Evolutionary conservation across 495 filamentous ascomycete genomes (phyloP).

Genomic region (Podospora pseudocomata): DNA sequence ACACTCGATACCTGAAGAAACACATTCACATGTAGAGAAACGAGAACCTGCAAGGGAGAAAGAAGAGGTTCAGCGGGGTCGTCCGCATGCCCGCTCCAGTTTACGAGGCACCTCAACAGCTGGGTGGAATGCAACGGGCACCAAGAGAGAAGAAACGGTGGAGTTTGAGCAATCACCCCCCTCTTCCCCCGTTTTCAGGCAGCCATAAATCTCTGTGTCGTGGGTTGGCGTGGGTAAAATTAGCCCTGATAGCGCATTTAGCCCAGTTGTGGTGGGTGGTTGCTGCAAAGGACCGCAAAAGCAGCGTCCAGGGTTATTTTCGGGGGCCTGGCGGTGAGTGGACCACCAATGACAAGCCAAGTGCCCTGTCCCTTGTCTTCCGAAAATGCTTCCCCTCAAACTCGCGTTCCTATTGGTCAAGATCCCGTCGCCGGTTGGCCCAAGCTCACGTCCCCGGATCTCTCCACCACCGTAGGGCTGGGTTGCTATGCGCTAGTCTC

Average conservation of each 20-base stretch:
- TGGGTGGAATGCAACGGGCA: too few relatives aligned
- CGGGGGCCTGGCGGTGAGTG: conserved; percentile 4
- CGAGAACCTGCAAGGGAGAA: not conserved
- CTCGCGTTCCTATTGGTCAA: not conserved
- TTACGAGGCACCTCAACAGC: not conserved
- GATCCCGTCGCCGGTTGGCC: not conserved
- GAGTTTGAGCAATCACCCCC: not conserved
- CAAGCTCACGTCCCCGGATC: not conserved
- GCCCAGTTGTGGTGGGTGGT: conserved; percentile 6
- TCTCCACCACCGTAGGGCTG: conserved; percentile 10
- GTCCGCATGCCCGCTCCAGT: not conserved
- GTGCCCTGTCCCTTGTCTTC: not conserved
- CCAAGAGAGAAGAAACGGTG: not conserved
- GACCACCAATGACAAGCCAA: not conserved
- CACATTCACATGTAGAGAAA: too few relatives aligned
- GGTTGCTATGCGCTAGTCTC: not conserved
- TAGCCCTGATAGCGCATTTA: conserved; percentile 9
- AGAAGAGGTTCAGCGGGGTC: not conserved
- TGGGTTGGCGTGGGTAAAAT: conserved; percentile 11
- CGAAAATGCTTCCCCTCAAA: not conserved
- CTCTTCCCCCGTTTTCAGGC: not conserved
- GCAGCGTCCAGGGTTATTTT: conserved; percentile 7
- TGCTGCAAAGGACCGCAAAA: not conserved
- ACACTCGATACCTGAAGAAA: too few relatives aligned
- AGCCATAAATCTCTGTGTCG: not conserved